A percentile compares a stretch with the other conserved stretches of the same genome.
Evolutionary conservation across 495 filamentous ascomycete genomes (phyloP).

Genomic region (Thermothielavioides terrestris): DNA sequence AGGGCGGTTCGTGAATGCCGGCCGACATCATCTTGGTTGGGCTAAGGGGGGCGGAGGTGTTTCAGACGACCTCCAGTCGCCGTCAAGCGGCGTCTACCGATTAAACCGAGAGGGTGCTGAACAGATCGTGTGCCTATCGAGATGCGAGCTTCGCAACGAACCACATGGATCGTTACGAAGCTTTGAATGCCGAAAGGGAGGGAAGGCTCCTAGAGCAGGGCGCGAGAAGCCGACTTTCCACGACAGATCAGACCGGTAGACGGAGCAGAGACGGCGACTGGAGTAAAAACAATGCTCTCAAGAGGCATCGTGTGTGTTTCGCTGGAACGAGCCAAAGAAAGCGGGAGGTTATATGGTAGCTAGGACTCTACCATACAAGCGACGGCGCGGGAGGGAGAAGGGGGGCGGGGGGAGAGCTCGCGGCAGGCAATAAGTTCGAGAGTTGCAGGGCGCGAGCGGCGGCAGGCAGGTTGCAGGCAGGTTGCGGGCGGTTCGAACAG

Average conservation of each 20-base stretch:
- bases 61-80: conserved; percentile 44
- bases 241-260: conserved; percentile 48
- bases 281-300: conserved; percentile 37
- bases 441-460: background rate
- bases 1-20: conserved; percentile 38
- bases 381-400: conserved; percentile 10
- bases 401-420: background rate
- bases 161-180: conserved; percentile 24
- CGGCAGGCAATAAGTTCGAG: conserved; percentile 6
- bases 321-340: conserved; percentile 20
- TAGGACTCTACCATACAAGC: conserved; percentile 26
- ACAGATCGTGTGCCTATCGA: conserved; percentile 37
- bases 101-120: conserved; percentile 31
- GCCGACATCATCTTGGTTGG: conserved; percentile 51
- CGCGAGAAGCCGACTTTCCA: conserved; percentile 38
- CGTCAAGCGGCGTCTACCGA: conserved; percentile 45
- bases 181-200: conserved; percentile 34
- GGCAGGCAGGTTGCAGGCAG: background rate
- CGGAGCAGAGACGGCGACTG: conserved; percentile 51
- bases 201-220: conserved; percentile 37
- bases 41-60: conserved; percentile 23
- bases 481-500: background rate
- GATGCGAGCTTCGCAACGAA: conserved; percentile 28
- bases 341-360: conserved; percentile 30
- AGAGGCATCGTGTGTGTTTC: conserved; percentile 46